A percentile compares a stretch with the other conserved stretches of the same genome.
These are phyloP conservation scores for Telopea speciosissima DNA, from an alignment of 177 flowering plant genomes.

Conservation along the genomic window DNA sequence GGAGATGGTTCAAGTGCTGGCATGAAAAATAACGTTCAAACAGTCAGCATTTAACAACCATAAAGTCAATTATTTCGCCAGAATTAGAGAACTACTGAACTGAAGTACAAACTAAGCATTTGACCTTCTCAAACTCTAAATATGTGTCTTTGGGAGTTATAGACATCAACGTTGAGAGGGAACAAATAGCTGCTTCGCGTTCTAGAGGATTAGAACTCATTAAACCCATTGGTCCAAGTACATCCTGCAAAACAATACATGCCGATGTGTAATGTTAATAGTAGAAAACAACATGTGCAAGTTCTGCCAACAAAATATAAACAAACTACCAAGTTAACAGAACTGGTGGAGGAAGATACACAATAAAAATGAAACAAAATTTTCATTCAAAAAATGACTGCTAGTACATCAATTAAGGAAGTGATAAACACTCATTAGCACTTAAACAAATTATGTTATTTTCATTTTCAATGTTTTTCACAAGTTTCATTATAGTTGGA, in stretches of 20 bases:
- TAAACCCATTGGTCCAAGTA: constrained; percentile 68
- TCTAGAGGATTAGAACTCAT: constrained; percentile 53
- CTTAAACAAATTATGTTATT: neutral
- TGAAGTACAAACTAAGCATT: neutral
- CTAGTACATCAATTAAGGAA: neutral
- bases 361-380: neutral
- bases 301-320: neutral
- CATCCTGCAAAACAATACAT: constrained; percentile 36
- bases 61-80: too few species aligned
- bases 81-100: neutral
- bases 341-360: neutral
- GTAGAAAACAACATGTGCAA: neutral
- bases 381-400: neutral
- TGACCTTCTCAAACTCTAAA: constrained; percentile 78
- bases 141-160: constrained; percentile 68
- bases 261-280: neutral
- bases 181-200: constrained; percentile 66
- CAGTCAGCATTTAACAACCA: constrained; percentile 10
- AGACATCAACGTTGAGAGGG: constrained; percentile 82
- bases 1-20: constrained; percentile 65
- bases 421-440: neutral
- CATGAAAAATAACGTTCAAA: neutral
- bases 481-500: too few species aligned
- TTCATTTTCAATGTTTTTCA: too few species aligned
- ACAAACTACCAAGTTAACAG: neutral